Conservation (phyloP, 1,284 basidiomycete species). For the Moesziomyces globuligerus region DNA sequence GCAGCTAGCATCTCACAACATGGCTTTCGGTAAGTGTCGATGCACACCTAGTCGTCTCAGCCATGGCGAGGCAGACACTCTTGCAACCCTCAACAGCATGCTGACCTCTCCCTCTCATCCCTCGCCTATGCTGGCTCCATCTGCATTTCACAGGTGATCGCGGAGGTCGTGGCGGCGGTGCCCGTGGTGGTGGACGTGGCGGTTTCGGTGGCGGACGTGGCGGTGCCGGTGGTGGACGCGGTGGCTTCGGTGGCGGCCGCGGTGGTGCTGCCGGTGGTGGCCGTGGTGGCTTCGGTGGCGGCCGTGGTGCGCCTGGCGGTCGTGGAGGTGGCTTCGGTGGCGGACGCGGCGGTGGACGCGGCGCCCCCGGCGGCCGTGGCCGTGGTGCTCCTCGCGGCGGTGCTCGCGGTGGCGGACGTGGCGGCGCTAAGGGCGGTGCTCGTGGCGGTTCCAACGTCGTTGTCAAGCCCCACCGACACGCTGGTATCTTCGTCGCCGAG, state of each 20-base stretch:
- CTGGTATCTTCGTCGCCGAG: conserved; percentile 76
- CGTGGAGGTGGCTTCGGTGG: conserved; percentile 62
- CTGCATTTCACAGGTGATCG: conserved; percentile 43
- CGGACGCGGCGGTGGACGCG: conserved; percentile 48
- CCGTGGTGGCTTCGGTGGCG: conserved; percentile 44
- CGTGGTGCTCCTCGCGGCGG: conserved; percentile 46
- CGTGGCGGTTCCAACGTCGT: conserved; percentile 79
- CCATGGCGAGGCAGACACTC: neutral
- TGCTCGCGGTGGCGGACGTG: conserved; percentile 46
- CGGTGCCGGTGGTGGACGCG: conserved; percentile 71
- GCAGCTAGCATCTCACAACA: conserved; percentile 18
- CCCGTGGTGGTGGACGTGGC: conserved; percentile 66
- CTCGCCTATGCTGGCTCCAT: conserved; percentile 1
- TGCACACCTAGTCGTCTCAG: neutral
- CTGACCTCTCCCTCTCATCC: conserved; percentile 12
- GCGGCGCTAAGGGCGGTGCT: conserved; percentile 61
- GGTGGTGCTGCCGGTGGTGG: conserved; percentile 47
- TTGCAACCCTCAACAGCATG: neutral
- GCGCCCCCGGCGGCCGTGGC: conserved; percentile 6
- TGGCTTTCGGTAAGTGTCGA: conserved; percentile 45
- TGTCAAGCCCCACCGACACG: conserved; percentile 93
- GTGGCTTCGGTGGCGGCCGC: conserved; percentile 56
- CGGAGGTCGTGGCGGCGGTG: conserved; percentile 59
- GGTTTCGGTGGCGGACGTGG: conserved; percentile 46
- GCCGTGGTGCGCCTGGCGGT: conserved; percentile 54